Evolutionary conservation across 73 alveolate species (phyloP).

Genomic region (Stentor roeselii): DNA sequence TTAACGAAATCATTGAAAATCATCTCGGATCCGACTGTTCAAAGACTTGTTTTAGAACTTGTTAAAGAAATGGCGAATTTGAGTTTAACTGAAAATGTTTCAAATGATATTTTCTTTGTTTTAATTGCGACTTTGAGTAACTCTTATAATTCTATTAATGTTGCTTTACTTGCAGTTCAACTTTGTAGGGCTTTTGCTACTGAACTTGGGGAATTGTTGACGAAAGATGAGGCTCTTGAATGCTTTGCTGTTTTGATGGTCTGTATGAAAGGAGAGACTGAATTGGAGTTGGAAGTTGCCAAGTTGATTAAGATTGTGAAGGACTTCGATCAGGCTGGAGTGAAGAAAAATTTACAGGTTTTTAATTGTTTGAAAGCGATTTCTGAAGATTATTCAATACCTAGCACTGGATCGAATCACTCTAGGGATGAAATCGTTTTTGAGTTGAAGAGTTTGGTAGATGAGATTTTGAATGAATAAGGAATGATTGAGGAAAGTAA

Average conservation of each 20-base stretch:
- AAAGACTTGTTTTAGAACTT: background rate
- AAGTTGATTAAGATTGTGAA: background rate
- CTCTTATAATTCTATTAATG: background rate
- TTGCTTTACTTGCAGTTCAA: background rate
- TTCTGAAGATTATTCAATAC: too few relatives aligned
- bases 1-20: background rate
- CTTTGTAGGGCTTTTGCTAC: background rate
- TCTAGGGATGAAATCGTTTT: too few relatives aligned
- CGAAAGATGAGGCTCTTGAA: background rate
- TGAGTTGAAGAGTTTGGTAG: too few relatives aligned
- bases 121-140: background rate
- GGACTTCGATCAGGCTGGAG: background rate
- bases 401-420: too few relatives aligned
- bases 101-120: background rate
- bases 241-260: background rate
- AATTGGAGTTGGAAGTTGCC: background rate
- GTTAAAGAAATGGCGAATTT: background rate
- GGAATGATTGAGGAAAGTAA: too few relatives aligned
- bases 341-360: too few relatives aligned
- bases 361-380: too few relatives aligned
- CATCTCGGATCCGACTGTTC: background rate
- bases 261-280: background rate
- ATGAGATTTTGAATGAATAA: too few relatives aligned
- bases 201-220: background rate
- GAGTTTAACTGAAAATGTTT: too few relatives aligned